Evolutionary conservation across 169 alveolate species (phyloP), one percentile per base, ranked within the genome.

Genomic region (Cryptosporidium tyzzeri): DNA sequence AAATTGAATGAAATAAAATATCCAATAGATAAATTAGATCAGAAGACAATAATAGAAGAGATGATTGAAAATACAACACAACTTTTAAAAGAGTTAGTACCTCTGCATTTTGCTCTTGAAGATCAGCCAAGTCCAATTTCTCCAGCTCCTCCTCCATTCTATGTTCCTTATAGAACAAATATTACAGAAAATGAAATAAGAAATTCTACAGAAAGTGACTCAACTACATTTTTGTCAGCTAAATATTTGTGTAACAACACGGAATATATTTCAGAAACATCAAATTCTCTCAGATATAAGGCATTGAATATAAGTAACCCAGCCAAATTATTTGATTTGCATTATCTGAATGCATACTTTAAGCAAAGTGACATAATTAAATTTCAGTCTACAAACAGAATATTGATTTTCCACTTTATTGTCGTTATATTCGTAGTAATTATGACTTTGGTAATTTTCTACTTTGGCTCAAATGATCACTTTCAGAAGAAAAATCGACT

Each of bases 121-220:
- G 89, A 80, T 21, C 89, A 80, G 55, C 89, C 89, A 26, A 65
- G 89, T 26, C 89, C 89, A 26, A 59, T 80, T 14, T 80, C 89
- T 21, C 89, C 89, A 14, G 89, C 73, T 33, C 89, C 89, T 21
- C 89, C 89, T 48, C 89, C 89, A 23, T 65, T n/a, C 26, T 80
- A 80, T 33, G 50, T 59, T 26, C 69, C 89, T 10, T 33, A 80
- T 12, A 59, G 89, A 33, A 65, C 59, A 33, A 80, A 33, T 62
- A 80, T 80, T 33, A 80, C 89, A 31, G 75, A 59, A 33, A 48
- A 41, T 31, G 89, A 80, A 41, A 26, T 80, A n/a, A 61, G 18
- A 80, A 18, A 65, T 8, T 80, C 89, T 12, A 44, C 21, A 80
- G 75, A 80, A 45, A 80, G 89, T 18, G 51, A 59, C 21, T 80